Base-by-base conservation (phyloP, 176 grass and related monocot species). In the Lolium perenne region DNA sequence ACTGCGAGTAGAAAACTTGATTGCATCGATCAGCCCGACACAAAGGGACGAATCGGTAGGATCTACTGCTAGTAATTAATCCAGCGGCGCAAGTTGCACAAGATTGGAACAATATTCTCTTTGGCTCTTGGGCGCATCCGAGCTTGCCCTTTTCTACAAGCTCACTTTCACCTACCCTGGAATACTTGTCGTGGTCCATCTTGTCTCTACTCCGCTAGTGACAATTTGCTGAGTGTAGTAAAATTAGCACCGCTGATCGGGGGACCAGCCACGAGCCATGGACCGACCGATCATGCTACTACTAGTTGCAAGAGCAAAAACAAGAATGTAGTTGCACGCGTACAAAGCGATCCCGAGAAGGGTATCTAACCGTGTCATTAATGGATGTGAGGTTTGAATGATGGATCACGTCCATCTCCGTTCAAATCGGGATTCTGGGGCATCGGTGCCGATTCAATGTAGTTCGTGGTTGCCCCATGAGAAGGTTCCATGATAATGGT, bases 381-480 rank as follows among this genome's bases (percentile, higher is more conserved):
- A 80, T 84, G 75, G 56, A n/a, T 55, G 87, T 80, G 87, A 66
- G 75, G 87, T 22, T 79, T 4, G 32, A 0, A 53, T 38, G 49
- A 22, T 46, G 17, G 15, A 70, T 69, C 67, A 5, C 17, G 70
- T 23, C 6, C 12, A 25, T 75, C 22, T 46, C 60, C 49, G 47
- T 3, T 51, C 12, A 17, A 7, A 51, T 51, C 16, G 66, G 71
- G 87, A 50, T 59, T 7, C 13, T 45, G 2, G 35, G 53, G 4
- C 13, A 0, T 11, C 6, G 40, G 20, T 38, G 22, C 20, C 20
- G n/a, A 32, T 66, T 32, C 40, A 74, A 4, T 26, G 63, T 71
- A 50, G 9, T 20, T 60, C 45, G 38, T 18, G 22, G 21, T 5
- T 38, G 55, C 13, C 40, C 35, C 35, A 26, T 72, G 17, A 48